These are phyloP conservation scores for Pyrenochaeta sp. DNA, from an alignment of 2,329 filamentous ascomycete genomes.

Conservation along the genomic window DNA sequence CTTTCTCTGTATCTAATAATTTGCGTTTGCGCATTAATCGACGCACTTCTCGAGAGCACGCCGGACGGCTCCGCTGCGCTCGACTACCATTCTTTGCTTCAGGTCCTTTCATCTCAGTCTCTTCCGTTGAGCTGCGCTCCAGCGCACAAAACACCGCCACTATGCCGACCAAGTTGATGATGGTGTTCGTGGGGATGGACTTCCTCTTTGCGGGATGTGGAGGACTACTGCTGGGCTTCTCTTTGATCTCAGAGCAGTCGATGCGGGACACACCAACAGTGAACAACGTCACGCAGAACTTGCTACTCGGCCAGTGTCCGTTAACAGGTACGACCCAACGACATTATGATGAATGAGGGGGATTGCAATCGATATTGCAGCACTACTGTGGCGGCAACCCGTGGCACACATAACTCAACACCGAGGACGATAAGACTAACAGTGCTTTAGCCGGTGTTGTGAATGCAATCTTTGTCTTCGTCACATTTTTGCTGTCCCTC, in stretches of 20 bases:
- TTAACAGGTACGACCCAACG: constrained; percentile 57
- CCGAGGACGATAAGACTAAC: constrained; percentile 27
- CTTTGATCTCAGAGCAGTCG: constrained; percentile 58
- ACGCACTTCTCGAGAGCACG: constrained; percentile 46
- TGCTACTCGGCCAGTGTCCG: constrained; percentile 63
- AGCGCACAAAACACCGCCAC: constrained; percentile 32
- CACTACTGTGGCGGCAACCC: constrained; percentile 31
- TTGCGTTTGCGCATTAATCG: constrained; percentile 31
- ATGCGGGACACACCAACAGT: constrained; percentile 54
- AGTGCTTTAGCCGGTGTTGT: constrained; percentile 67
- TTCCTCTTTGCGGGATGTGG: constrained; percentile 62
- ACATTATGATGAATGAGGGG: neutral
- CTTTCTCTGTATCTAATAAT: constrained; percentile 43
- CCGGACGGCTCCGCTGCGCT: constrained; percentile 49
- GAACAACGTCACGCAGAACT: constrained; percentile 59
- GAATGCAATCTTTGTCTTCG: constrained; percentile 76
- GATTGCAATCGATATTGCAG: constrained; percentile 23
- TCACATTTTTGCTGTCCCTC: constrained; percentile 73
- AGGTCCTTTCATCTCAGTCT: constrained; percentile 12
- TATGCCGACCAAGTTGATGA: constrained; percentile 63
- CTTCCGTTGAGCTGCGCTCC: constrained; percentile 18
- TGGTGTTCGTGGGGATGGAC: constrained; percentile 61
- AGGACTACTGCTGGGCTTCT: constrained; percentile 61
- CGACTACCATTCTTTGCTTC: constrained; percentile 43
- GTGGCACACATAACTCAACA: constrained; percentile 20